Evolutionary conservation across 371 early-diverging fungal genomes (phyloP).

Genomic region (Massospora cicadina): DNA sequence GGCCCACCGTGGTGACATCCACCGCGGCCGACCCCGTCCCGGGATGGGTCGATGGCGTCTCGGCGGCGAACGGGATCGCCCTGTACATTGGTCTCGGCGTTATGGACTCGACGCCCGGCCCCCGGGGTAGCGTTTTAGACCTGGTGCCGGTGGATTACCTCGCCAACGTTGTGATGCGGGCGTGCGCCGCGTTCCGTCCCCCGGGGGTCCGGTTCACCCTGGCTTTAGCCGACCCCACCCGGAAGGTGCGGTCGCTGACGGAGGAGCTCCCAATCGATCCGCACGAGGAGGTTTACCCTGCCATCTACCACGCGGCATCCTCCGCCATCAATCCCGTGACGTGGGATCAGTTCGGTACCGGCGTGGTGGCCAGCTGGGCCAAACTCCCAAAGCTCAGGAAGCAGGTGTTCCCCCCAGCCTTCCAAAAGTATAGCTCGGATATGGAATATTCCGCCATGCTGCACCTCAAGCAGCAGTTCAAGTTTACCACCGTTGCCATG

Average conservation of each 20-base stretch:
- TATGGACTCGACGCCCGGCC: conserved; percentile 15
- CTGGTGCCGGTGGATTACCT: conserved; percentile 11
- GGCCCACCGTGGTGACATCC: conserved; percentile 31
- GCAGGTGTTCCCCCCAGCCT: not conserved
- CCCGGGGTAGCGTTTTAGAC: conserved; percentile 17
- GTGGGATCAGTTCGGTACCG: conserved; percentile 17
- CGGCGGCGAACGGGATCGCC: conserved; percentile 26
- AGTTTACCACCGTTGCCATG: not conserved
- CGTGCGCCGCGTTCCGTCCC: conserved; percentile 1
- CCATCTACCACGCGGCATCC: conserved; percentile 18
- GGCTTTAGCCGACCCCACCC: conserved; percentile 15
- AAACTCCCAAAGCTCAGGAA: conserved; percentile 7
- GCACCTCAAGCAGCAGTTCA: not conserved
- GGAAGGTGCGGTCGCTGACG: conserved; percentile 1
- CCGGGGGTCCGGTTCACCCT: conserved; percentile 17
- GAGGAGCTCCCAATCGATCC: conserved; percentile 2
- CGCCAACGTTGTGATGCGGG: not conserved
- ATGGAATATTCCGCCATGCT: not conserved
- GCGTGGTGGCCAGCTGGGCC: not conserved
- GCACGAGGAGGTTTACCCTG: conserved; percentile 5
- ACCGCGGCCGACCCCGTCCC: conserved; percentile 30
- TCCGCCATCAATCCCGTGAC: conserved; percentile 18
- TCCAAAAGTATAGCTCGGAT: conserved; percentile 2
- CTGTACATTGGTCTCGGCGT: conserved; percentile 13
- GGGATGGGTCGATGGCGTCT: conserved; percentile 49